These are phyloP conservation scores for Stygiomarasmius scandens DNA, from an alignment of 1,284 basidiomycete species.

Conservation along the genomic window DNA sequence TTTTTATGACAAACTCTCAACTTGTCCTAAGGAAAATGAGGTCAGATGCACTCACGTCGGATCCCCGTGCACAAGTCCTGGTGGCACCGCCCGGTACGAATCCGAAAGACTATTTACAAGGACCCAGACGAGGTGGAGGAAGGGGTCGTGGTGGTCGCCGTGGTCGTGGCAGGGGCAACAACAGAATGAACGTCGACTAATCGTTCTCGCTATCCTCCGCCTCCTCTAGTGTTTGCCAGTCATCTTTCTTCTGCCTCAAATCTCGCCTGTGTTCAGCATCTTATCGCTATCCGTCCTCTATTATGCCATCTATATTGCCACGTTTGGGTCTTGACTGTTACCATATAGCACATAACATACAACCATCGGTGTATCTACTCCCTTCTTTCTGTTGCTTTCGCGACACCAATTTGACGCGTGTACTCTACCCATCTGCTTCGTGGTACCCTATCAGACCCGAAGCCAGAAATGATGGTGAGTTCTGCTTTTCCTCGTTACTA, in stretches of 20 bases:
- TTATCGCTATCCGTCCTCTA: background rate
- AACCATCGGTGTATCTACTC: background rate
- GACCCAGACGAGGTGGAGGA: conserved; percentile 34
- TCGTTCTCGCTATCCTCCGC: background rate
- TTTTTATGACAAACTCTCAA: background rate
- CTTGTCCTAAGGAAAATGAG: conserved; percentile 71
- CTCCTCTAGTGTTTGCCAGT: conserved; percentile 1
- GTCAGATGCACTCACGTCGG: conserved; percentile 74
- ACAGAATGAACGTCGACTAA: conserved; percentile 46
- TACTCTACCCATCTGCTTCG: background rate
- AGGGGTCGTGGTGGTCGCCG: conserved; percentile 38
- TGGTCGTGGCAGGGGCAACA: conserved; percentile 37
- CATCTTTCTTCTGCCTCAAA: background rate
- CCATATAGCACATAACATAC: background rate
- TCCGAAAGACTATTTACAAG: conserved; percentile 53
- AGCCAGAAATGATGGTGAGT: background rate
- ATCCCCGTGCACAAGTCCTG: conserved; percentile 69
- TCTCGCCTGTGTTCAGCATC: background rate
- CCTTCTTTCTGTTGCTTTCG: background rate
- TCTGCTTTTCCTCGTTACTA: background rate
- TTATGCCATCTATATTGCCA: background rate
- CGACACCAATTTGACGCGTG: background rate
- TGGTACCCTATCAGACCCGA: background rate
- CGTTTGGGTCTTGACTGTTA: background rate
- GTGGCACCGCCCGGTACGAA: conserved; percentile 71